Conservation (phyloP, 305 asterid species). For the Fraxinus paxiana region DNA sequence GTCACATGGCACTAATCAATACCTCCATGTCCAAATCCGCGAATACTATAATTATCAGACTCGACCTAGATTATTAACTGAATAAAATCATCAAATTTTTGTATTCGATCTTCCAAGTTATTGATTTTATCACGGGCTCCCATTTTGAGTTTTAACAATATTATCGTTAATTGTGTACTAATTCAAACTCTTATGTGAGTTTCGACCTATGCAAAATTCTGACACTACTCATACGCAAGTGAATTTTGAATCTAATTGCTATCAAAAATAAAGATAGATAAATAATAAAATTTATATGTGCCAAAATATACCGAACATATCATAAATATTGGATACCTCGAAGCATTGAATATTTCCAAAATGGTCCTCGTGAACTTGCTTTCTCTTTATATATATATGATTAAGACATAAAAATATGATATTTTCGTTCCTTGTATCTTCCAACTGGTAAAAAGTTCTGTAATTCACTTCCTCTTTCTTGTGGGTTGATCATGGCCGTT, state of each 20-base stretch:
- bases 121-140: not conserved
- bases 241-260: not conserved
- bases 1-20: conserved; percentile 51
- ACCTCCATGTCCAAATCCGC: conserved; percentile 17
- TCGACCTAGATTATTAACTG: not conserved
- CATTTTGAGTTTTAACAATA: not conserved
- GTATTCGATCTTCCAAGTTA: not conserved
- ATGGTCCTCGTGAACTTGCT: conserved; percentile 30
- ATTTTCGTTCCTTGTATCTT: not conserved
- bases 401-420: conserved; percentile 16
- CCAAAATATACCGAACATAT: not conserved
- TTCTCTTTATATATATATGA: conserved; percentile 18
- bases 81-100: not conserved
- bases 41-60: not conserved
- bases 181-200: not conserved
- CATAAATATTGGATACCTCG: not conserved
- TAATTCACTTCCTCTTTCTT: not conserved
- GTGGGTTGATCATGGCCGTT: conserved; percentile 24
- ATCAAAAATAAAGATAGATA: not conserved
- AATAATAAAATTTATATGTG: not conserved
- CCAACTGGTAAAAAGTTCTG: not conserved
- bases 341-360: not conserved
- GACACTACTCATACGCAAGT: not conserved
- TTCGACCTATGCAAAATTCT: not conserved
- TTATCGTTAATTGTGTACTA: not conserved